Percentiles rank a stretch among this genome's conserved stretches.
Evolutionary conservation across 2,329 filamentous ascomycete species (phyloP).

Genomic region (Drechslerella stenobrocha): DNA sequence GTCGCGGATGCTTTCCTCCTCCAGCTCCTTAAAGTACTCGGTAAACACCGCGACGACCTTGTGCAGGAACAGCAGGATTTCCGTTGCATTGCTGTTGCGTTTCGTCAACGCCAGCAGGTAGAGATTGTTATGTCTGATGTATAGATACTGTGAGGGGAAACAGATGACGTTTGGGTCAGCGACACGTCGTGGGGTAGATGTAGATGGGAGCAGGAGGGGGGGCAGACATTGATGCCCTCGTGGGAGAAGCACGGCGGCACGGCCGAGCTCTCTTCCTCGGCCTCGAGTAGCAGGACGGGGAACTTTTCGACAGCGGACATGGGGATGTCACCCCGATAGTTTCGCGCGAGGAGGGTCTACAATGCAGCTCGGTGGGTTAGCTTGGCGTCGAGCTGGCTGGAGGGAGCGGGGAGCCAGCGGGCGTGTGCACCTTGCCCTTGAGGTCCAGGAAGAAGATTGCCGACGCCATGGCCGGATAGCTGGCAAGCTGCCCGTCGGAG

Average conservation of each 20-base stretch:
- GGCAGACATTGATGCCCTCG: slow-evolving; percentile 91
- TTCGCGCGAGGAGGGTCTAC: slow-evolving; percentile 94
- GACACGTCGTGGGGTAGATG: slow-evolving; percentile 4
- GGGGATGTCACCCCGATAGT: slow-evolving; percentile 97
- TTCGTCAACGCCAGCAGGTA: slow-evolving; percentile 97
- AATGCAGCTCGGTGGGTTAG: slow-evolving; percentile 44
- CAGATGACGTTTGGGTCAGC: slow-evolving; percentile 1
- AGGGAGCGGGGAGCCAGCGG: background rate
- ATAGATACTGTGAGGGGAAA: slow-evolving; percentile 73
- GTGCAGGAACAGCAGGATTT: slow-evolving; percentile 96
- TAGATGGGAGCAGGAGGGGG: slow-evolving; percentile 22
- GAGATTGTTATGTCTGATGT: slow-evolving; percentile 98
- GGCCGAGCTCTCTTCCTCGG: slow-evolving; percentile 97
- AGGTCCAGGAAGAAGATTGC: slow-evolving; percentile 98
- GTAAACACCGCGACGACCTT: slow-evolving; percentile 99
- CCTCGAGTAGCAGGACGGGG: slow-evolving; percentile 90
- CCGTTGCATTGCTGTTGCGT: slow-evolving; percentile 97
- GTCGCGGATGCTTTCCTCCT: slow-evolving; percentile 97
- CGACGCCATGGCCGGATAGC: slow-evolving; percentile 84
- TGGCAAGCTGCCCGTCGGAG: slow-evolving; percentile 28
- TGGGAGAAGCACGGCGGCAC: slow-evolving; percentile 97
- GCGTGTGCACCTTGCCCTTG: slow-evolving; percentile 91
- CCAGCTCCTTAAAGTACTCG: slow-evolving; percentile 98
- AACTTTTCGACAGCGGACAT: slow-evolving; percentile 99
- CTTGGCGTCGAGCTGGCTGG: background rate